These are phyloP conservation scores for Mortierella sp. DNA, from an alignment of 371 early-diverging fungal species.

Conservation along the genomic window DNA sequence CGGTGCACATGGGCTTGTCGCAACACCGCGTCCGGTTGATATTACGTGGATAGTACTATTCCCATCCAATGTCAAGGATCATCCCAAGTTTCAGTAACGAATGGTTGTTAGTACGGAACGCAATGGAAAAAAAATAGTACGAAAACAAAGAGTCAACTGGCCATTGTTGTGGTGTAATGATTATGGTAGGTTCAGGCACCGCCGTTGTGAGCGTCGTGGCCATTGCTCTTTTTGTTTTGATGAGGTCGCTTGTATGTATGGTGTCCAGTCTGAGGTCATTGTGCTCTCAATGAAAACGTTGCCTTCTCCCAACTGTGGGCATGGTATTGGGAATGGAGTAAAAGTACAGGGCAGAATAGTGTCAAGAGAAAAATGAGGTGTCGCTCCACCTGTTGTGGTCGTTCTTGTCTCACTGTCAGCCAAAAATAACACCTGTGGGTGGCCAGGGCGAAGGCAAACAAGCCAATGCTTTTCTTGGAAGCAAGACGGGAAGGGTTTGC, in stretches of 20 bases:
- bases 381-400: background rate
- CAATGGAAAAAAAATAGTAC: background rate
- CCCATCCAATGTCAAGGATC: background rate
- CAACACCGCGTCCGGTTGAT: constrained; percentile 96
- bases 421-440: background rate
- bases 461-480: background rate
- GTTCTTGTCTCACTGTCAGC: background rate
- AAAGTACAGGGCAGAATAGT: background rate
- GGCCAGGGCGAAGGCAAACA: background rate
- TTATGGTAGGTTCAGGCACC: constrained; percentile 8
- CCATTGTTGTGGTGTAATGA: background rate
- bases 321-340: background rate
- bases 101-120: background rate
- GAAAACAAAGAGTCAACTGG: background rate
- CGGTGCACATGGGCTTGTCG: constrained; percentile 95
- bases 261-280: constrained; percentile 31
- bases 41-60: constrained; percentile 89
- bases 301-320: background rate
- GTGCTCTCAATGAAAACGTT: constrained; percentile 22
- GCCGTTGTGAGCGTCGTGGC: constrained; percentile 4
- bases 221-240: background rate
- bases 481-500: background rate
- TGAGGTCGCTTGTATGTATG: background rate
- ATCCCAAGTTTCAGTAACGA: background rate
- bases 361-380: background rate